These are phyloP conservation scores for Claviceps monticola DNA, from an alignment of 2,329 filamentous ascomycete genomes.

Conservation along the genomic window DNA sequence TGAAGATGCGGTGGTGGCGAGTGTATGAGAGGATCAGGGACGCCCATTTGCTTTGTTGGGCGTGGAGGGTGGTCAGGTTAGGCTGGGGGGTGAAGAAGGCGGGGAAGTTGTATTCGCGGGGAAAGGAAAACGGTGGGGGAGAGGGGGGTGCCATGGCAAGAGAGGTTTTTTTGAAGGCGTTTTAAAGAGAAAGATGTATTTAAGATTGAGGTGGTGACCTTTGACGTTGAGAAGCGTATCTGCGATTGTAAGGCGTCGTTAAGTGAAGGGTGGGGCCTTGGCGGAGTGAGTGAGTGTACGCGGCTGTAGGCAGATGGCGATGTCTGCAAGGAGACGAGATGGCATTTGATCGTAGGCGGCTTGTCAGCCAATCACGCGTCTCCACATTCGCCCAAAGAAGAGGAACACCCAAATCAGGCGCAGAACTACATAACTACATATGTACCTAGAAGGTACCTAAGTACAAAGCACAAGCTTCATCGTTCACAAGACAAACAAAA, in stretches of 20 bases:
- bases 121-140: conserved; percentile 25
- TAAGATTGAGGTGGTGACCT: too few relatives aligned
- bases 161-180: neutral
- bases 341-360: too few relatives aligned
- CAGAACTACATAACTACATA: too few relatives aligned
- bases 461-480: too few relatives aligned
- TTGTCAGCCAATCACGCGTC: neutral
- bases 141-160: neutral
- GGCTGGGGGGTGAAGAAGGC: conserved; percentile 77
- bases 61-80: conserved; percentile 57
- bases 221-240: too few relatives aligned
- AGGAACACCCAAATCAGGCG: too few relatives aligned
- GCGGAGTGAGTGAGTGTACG: neutral
- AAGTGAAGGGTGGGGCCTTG: neutral
- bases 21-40: conserved; percentile 73
- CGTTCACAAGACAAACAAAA: too few relatives aligned
- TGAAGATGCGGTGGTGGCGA: conserved; percentile 61
- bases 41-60: conserved; percentile 78
- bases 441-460: too few relatives aligned
- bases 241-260: neutral
- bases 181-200: neutral
- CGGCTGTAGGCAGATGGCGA: neutral
- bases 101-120: conserved; percentile 59
- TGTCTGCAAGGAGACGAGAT: too few relatives aligned
- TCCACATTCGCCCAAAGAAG: too few relatives aligned